Conservation (phyloP, 495 filamentous ascomycete genomes). For the Penicillium egyptiacum region DNA sequence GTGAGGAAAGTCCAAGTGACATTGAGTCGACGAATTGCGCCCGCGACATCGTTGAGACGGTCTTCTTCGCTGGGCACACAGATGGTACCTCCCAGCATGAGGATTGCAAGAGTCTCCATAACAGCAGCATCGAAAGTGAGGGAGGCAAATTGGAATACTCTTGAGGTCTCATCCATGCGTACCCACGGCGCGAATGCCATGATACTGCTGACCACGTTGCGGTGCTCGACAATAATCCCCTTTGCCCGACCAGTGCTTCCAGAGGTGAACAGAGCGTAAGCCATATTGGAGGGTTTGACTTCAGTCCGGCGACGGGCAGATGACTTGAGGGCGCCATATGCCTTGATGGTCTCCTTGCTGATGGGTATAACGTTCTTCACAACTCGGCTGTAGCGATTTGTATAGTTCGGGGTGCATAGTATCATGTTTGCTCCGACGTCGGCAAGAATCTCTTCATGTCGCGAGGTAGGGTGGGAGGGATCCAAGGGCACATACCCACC, state of each 20-base stretch:
- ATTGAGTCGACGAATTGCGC: constrained; percentile 48
- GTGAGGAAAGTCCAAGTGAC: constrained; percentile 56
- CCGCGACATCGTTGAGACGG: constrained; percentile 49
- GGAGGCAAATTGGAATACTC: constrained; percentile 56
- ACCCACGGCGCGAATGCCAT: constrained; percentile 43
- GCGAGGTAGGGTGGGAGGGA: constrained; percentile 51
- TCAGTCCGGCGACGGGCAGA: not conserved
- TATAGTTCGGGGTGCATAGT: constrained; percentile 40
- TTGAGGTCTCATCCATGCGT: constrained; percentile 35
- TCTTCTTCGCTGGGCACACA: constrained; percentile 63
- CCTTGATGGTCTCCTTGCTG: constrained; percentile 39
- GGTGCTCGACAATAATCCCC: constrained; percentile 51
- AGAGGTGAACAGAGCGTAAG: constrained; percentile 48
- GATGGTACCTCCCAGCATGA: constrained; percentile 58
- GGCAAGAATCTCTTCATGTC: constrained; percentile 44
- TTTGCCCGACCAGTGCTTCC: constrained; percentile 62
- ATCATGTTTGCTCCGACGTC: constrained; percentile 41
- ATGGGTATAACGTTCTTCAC: constrained; percentile 40
- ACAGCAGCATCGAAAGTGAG: constrained; percentile 56
- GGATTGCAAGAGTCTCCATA: constrained; percentile 49
- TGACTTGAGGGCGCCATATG: constrained; percentile 28
- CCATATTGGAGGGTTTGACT: constrained; percentile 34
- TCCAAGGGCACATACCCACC: constrained; percentile 61
- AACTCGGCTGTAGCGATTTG: constrained; percentile 24
- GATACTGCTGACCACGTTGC: constrained; percentile 48